Evolutionary conservation across 352 stramenopile species (phyloP).

Genomic region (Thraustochytrium striatum): DNA sequence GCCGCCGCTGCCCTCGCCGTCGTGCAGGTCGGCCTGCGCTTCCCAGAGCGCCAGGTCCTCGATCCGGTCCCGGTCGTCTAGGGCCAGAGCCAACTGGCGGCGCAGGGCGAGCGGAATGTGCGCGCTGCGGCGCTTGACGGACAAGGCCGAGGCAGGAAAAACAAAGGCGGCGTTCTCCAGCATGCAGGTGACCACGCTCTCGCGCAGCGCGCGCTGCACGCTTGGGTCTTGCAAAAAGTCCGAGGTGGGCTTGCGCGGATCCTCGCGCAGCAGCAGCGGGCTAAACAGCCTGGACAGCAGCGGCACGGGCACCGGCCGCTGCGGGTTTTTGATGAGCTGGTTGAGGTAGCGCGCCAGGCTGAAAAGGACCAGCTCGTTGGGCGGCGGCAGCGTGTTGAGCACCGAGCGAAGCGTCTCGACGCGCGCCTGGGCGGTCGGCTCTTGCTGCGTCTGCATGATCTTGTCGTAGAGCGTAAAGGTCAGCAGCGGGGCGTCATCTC

Average conservation of each 20-base stretch:
- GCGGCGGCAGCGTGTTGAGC: background rate
- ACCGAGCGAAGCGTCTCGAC: background rate
- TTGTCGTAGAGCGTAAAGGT: conserved; percentile 16
- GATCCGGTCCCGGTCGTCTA: conserved; percentile 3
- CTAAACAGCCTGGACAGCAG: background rate
- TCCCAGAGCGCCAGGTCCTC: background rate
- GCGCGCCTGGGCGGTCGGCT: background rate
- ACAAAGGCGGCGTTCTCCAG: background rate
- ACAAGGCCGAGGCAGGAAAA: conserved; percentile 11
- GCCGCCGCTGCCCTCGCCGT: background rate
- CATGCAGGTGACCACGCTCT: conserved; percentile 17
- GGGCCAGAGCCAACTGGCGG: background rate
- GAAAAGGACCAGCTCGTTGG: conserved; percentile 23
- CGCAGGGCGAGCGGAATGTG: conserved; percentile 11
- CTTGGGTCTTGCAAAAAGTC: background rate
- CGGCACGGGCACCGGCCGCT: background rate
- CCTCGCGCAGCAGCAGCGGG: conserved; percentile 23
- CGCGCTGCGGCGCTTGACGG: background rate
- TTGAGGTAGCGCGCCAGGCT: conserved; percentile 13
- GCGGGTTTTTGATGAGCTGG: background rate
- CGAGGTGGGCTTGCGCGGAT: conserved; percentile 28
- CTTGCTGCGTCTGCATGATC: conserved; percentile 5
- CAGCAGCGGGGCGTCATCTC: conserved; percentile 38
- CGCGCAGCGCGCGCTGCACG: background rate
- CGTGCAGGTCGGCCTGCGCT: background rate